Percentiles rank a stretch among this genome's conserved stretches.
phyloP scores from a whole-genome alignment of 352 stramenopile genomes.

The Phytopythium boreale region DNA sequence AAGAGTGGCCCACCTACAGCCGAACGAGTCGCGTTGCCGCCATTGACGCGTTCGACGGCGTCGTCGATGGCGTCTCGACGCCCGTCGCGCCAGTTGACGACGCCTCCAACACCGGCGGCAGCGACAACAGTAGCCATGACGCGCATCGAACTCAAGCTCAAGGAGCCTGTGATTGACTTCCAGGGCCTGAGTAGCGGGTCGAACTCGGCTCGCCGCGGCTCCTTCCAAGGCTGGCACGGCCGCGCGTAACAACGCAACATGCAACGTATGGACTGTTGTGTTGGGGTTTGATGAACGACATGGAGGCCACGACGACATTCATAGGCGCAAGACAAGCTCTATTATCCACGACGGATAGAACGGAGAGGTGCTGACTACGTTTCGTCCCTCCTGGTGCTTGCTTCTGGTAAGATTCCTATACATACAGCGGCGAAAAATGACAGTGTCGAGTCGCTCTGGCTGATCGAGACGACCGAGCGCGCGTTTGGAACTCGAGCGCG shows the following conservation, averaged over 20 bases:
- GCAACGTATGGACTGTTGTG: not conserved
- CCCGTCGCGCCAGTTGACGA: not conserved
- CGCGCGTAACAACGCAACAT: not conserved
- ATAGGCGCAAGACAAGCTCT: not conserved
- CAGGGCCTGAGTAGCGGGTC: not conserved
- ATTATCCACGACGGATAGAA: slow-evolving; percentile 3
- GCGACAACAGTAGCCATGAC: slow-evolving; percentile 28
- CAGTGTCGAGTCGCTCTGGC: not conserved
- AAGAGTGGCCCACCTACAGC: not conserved
- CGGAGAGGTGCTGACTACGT: not conserved
- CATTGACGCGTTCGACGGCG: slow-evolving; percentile 16
- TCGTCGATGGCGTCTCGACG: not conserved
- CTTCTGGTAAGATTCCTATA: not conserved
- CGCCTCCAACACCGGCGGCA: slow-evolving; percentile 6
- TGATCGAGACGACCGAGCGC: not conserved
- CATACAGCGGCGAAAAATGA: not conserved
- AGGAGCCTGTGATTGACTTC: slow-evolving; percentile 52
- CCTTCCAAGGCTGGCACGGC: slow-evolving; percentile 9
- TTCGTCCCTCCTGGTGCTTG: not conserved
- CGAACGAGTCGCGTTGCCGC: slow-evolving; percentile 21
- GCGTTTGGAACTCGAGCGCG: not conserved
- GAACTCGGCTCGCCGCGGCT: slow-evolving; percentile 18
- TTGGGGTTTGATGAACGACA: too few relatives aligned
- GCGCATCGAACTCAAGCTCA: slow-evolving; percentile 55
- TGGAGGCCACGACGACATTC: too few relatives aligned